A percentile compares a stretch with the other conserved stretches of the same genome.
These are phyloP conservation scores for Phytophthora idaei DNA, from an alignment of 352 stramenopile species.

Conservation along the genomic window DNA sequence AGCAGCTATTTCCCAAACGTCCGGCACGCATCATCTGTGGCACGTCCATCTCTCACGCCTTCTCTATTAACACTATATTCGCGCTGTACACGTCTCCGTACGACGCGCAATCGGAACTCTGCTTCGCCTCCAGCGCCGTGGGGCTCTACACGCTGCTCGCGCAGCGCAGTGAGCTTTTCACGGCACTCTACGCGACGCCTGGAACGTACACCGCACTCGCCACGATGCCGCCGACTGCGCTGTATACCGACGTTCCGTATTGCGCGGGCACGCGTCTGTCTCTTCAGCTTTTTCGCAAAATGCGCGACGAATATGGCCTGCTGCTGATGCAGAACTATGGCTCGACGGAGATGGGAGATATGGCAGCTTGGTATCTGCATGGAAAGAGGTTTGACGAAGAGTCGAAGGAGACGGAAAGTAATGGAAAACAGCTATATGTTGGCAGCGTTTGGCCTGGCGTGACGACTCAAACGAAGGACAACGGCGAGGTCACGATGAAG, in stretches of 20 bases:
- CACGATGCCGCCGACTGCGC: slow-evolving; percentile 45
- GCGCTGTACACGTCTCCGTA: slow-evolving; percentile 72
- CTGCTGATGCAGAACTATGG: slow-evolving; percentile 88
- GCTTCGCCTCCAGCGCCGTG: slow-evolving; percentile 58
- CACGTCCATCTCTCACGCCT: slow-evolving; percentile 87
- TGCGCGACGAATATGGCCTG: slow-evolving; percentile 64
- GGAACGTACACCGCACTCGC: slow-evolving; percentile 80
- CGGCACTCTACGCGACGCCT: slow-evolving; percentile 77
- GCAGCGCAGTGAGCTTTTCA: slow-evolving; percentile 47
- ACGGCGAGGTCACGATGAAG: slow-evolving; percentile 71
- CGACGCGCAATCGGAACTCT: slow-evolving; percentile 70
- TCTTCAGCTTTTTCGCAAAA: slow-evolving; percentile 54
- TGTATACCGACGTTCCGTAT: slow-evolving; percentile 76
- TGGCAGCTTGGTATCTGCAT: slow-evolving; percentile 68
- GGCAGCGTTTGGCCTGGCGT: slow-evolving; percentile 78
- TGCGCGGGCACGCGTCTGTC: slow-evolving; percentile 74
- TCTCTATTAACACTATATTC: slow-evolving; percentile 88
- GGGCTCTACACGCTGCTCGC: slow-evolving; percentile 59
- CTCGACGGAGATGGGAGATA: slow-evolving; percentile 84
- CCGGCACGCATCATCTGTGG: slow-evolving; percentile 72
- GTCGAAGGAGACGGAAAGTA: slow-evolving; percentile 43
- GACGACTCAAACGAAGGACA: slow-evolving; percentile 44
- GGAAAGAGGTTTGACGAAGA: slow-evolving; percentile 52
- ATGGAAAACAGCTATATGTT: slow-evolving; percentile 56
- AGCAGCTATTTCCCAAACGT: slow-evolving; percentile 69